These are phyloP conservation scores for Ascochyta fabae DNA, from an alignment of 2,329 filamentous ascomycete species.

Conservation along the genomic window DNA sequence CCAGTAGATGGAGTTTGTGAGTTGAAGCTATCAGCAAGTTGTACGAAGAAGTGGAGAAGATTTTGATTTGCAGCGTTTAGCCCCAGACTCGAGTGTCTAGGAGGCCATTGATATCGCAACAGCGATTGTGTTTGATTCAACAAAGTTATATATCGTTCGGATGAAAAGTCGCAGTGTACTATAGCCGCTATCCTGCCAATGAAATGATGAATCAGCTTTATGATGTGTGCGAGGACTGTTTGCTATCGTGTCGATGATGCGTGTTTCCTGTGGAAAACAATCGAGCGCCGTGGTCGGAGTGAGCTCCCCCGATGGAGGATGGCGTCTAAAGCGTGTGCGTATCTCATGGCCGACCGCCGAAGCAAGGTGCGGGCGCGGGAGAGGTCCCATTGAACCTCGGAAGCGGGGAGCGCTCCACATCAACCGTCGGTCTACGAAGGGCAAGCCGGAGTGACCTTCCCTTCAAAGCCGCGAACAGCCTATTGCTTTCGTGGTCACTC, in stretches of 20 bases:
- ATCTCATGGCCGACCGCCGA: background rate
- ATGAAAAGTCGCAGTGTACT: slow-evolving; percentile 40
- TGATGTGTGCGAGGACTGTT: background rate
- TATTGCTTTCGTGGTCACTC: slow-evolving; percentile 9
- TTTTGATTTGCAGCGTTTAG: slow-evolving; percentile 13
- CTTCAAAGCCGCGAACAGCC: slow-evolving; percentile 22
- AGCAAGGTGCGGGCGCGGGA: background rate
- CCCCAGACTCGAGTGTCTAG: slow-evolving; percentile 22
- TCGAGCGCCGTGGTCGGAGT: slow-evolving; percentile 2
- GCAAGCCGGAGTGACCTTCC: slow-evolving; percentile 24
- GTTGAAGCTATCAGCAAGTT: slow-evolving; percentile 4
- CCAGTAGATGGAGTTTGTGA: slow-evolving; percentile 28
- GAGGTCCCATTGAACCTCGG: slow-evolving; percentile 15
- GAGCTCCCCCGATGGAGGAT: slow-evolving; percentile 4
- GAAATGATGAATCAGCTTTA: slow-evolving; percentile 20
- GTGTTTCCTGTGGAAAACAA: background rate
- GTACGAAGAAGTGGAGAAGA: background rate
- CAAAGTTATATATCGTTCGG: slow-evolving; percentile 34
- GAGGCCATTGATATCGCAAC: slow-evolving; percentile 16
- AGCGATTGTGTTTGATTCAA: slow-evolving; percentile 31
- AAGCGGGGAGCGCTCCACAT: slow-evolving; percentile 20
- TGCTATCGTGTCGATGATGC: background rate
- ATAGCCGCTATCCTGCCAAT: slow-evolving; percentile 34
- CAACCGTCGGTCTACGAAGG: slow-evolving; percentile 19
- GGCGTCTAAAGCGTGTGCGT: slow-evolving; percentile 14